A percentile compares a stretch with the other conserved stretches of the same genome.
phyloP scores from a whole-genome alignment of 176 grass and related monocot genomes.

The Musa schizocarpa region DNA sequence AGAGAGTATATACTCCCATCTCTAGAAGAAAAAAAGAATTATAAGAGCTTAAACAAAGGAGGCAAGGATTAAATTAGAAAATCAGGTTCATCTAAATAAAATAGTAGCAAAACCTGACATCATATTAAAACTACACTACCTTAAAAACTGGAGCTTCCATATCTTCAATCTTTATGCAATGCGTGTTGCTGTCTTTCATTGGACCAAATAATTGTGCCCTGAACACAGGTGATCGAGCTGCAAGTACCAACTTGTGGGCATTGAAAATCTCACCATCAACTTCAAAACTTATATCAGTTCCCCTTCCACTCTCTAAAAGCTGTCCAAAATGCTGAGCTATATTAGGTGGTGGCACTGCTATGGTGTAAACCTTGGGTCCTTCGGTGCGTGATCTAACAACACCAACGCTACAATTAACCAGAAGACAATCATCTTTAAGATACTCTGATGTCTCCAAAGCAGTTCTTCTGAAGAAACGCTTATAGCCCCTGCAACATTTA shows the following conservation, averaged over 20 bases:
- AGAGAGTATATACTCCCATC: too few relatives aligned
- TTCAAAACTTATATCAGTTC: conserved; percentile 2
- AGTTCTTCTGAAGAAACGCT: conserved; percentile 5
- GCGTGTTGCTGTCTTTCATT: conserved; percentile 8
- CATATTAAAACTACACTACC: background rate
- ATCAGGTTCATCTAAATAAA: background rate
- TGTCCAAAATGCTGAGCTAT: conserved; percentile 15
- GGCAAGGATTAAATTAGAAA: too few relatives aligned
- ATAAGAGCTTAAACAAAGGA: too few relatives aligned
- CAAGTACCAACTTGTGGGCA: conserved; percentile 13
- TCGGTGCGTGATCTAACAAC: conserved; percentile 19
- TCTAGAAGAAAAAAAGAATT: too few relatives aligned
- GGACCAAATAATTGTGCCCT: conserved; percentile 16
- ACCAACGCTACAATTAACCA: conserved; percentile 17
- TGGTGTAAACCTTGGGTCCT: conserved; percentile 13
- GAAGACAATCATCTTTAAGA: conserved; percentile 17
- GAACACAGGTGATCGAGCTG: conserved; percentile 16
- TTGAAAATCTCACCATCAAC: conserved; percentile 15
- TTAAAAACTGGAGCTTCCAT: conserved; percentile 19
- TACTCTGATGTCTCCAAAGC: conserved; percentile 18
- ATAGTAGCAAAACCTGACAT: background rate
- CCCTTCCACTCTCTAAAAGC: conserved; percentile 7
- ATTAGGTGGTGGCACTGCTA: conserved; percentile 11
- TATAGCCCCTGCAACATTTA: conserved; percentile 8
- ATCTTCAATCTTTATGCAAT: conserved; percentile 6